A percentile compares a stretch with the other conserved stretches of the same genome.
Evolutionary conservation across 2,329 filamentous ascomycete species (phyloP).

Genomic region (Clarireedia hainanense): DNA sequence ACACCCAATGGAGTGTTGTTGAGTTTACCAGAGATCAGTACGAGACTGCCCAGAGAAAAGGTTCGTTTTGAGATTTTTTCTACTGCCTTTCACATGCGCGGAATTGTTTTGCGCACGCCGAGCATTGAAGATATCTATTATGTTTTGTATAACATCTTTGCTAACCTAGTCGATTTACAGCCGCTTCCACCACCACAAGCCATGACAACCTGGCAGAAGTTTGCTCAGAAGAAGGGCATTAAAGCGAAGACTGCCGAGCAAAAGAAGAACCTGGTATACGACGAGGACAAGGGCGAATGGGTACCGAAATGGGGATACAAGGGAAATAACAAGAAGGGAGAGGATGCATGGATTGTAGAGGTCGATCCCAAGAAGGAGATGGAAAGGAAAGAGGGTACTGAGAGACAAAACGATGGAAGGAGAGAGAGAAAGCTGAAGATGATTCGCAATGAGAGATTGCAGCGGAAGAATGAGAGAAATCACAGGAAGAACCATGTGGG

Average conservation of each 20-base stretch:
- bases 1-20: slow-evolving; percentile 67
- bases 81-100: neutral
- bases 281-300: slow-evolving; percentile 81
- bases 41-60: slow-evolving; percentile 80
- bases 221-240: slow-evolving; percentile 96
- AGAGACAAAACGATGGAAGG: slow-evolving; percentile 53
- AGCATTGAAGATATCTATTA: neutral
- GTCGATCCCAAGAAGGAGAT: slow-evolving; percentile 70
- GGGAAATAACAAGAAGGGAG: slow-evolving; percentile 76
- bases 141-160: neutral
- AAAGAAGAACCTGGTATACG: slow-evolving; percentile 70
- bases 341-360: slow-evolving; percentile 87
- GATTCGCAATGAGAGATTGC: slow-evolving; percentile 61
- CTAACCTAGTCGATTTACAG: slow-evolving; percentile 16
- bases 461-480: slow-evolving; percentile 57
- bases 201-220: slow-evolving; percentile 91
- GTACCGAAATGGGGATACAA: slow-evolving; percentile 93
- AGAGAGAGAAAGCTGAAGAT: slow-evolving; percentile 60
- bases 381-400: slow-evolving; percentile 53
- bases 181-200: slow-evolving; percentile 74
- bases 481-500: slow-evolving; percentile 24
- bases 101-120: neutral
- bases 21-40: slow-evolving; percentile 62
- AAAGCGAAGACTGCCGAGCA: slow-evolving; percentile 76
- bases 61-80: slow-evolving; percentile 13